Percentiles rank a stretch among this genome's conserved stretches.
These are phyloP conservation scores for Lodderomyces theae DNA, from an alignment of 1,139 yeast genomes.

Conservation along the genomic window DNA sequence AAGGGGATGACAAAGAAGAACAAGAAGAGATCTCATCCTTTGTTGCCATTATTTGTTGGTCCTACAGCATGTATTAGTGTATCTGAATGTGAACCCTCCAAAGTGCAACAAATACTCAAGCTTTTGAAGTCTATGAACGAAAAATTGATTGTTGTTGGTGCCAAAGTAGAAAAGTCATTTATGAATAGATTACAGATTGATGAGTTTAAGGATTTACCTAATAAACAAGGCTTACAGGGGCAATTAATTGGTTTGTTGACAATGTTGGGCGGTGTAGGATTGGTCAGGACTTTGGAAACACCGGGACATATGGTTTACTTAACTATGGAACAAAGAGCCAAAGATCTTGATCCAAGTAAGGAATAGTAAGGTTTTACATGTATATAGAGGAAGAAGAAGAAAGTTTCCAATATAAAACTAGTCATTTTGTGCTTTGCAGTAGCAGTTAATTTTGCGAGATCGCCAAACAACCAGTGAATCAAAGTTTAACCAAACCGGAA, in stretches of 20 bases:
- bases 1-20: slow-evolving; percentile 48
- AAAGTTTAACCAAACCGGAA: too few species aligned
- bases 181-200: slow-evolving; percentile 54
- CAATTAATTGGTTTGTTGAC: slow-evolving; percentile 86
- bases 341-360: slow-evolving; percentile 30
- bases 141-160: slow-evolving; percentile 79
- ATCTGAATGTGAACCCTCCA: slow-evolving; percentile 65
- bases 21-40: slow-evolving; percentile 54
- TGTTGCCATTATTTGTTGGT: slow-evolving; percentile 68
- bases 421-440: too few species aligned
- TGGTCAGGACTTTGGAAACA: slow-evolving; percentile 76
- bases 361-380: slow-evolving; percentile 8
- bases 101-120: slow-evolving; percentile 60
- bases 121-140: slow-evolving; percentile 65
- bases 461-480: too few species aligned
- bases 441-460: too few species aligned
- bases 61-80: slow-evolving; percentile 83
- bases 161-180: slow-evolving; percentile 64
- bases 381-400: too few species aligned
- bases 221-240: slow-evolving; percentile 67
- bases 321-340: slow-evolving; percentile 63
- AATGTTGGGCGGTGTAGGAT: slow-evolving; percentile 82
- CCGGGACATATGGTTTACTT: slow-evolving; percentile 66
- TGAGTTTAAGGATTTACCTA: slow-evolving; percentile 69
- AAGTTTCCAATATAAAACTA: too few species aligned